Percentiles rank a stretch among this genome's conserved stretches.
Conservation (phyloP, 1,284 basidiomycete species). For the Sporisorium iseilematis-ciliati region DNA sequence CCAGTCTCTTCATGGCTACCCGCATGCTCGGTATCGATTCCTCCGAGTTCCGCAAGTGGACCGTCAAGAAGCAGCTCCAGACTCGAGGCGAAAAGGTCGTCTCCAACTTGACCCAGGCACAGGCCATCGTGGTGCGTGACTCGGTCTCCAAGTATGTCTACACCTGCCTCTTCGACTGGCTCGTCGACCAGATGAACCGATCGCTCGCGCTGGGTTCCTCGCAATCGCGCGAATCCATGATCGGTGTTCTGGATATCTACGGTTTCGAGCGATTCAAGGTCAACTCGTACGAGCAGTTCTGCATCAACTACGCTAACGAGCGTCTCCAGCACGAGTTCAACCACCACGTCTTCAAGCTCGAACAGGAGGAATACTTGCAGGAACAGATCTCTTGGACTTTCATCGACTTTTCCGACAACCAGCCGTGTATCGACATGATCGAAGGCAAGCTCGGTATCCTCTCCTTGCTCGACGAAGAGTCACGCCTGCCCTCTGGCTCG, state of each 20-base stretch:
- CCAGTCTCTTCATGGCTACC: conserved; percentile 83
- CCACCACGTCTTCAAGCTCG: conserved; percentile 75
- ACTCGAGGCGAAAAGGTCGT: conserved; percentile 96
- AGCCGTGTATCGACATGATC: conserved; percentile 98
- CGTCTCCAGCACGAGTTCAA: conserved; percentile 89
- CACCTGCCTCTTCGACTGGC: conserved; percentile 98
- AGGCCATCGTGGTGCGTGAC: conserved; percentile 95
- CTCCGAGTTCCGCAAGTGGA: conserved; percentile 99
- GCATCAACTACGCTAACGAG: conserved; percentile 99
- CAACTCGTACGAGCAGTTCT: conserved; percentile 99
- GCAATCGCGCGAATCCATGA: conserved; percentile 92
- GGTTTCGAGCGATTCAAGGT: conserved; percentile 70
- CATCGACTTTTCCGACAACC: conserved; percentile 98
- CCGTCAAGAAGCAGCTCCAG: conserved; percentile 94
- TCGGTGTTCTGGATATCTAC: conserved; percentile 90
- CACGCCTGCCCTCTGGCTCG: conserved; percentile 91
- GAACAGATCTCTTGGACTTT: conserved; percentile 99
- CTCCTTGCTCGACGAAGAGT: conserved; percentile 96
- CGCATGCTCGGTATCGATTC: conserved; percentile 89
- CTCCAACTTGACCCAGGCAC: conserved; percentile 83
- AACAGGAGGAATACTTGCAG: conserved; percentile 98
- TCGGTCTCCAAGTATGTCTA: conserved; percentile 99
- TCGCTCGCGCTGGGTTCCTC: conserved; percentile 90
- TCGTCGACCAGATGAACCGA: conserved; percentile 96
- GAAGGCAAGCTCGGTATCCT: conserved; percentile 97